Evolutionary conservation across 352 stramenopile species (phyloP).

Genomic region (Phytophthora ohioensis): DNA sequence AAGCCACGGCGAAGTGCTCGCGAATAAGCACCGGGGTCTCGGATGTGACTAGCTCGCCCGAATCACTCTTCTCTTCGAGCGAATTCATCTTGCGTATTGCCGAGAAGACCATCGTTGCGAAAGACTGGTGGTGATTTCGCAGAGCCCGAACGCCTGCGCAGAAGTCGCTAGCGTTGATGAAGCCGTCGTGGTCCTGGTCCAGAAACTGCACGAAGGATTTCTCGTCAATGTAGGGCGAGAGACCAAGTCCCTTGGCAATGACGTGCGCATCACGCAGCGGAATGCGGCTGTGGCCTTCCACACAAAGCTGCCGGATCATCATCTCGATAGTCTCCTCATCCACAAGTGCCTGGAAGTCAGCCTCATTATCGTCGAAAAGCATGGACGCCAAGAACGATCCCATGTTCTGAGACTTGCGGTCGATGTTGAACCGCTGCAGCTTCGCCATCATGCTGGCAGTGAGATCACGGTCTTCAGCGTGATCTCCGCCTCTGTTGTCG

Average conservation of each 20-base stretch:
- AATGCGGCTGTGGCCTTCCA: slow-evolving; percentile 55
- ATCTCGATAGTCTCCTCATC: slow-evolving; percentile 66
- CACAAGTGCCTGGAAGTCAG: slow-evolving; percentile 63
- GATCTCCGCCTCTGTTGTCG: slow-evolving; percentile 5
- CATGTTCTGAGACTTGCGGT: slow-evolving; percentile 85
- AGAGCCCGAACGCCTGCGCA: slow-evolving; percentile 70
- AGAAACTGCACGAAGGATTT: slow-evolving; percentile 70
- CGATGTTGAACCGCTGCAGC: slow-evolving; percentile 83
- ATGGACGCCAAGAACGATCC: slow-evolving; percentile 68
- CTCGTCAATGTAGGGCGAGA: slow-evolving; percentile 75
- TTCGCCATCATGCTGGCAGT: slow-evolving; percentile 51
- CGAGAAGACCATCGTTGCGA: slow-evolving; percentile 71
- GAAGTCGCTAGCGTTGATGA: slow-evolving; percentile 79
- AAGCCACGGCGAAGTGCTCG: slow-evolving; percentile 55
- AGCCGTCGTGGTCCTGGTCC: slow-evolving; percentile 74
- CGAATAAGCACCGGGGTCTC: slow-evolving; percentile 25
- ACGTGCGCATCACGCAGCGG: slow-evolving; percentile 58
- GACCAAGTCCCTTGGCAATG: slow-evolving; percentile 59
- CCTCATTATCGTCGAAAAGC: slow-evolving; percentile 60
- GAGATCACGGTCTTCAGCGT: slow-evolving; percentile 39
- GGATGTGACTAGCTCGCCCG: slow-evolving; percentile 6
- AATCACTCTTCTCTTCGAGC: slow-evolving; percentile 36
- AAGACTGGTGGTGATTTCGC: slow-evolving; percentile 59
- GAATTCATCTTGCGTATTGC: slow-evolving; percentile 59
- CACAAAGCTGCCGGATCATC: slow-evolving; percentile 75